phyloP scores from a whole-genome alignment of 441 rosid genomes.

The Breynia disticha region DNA sequence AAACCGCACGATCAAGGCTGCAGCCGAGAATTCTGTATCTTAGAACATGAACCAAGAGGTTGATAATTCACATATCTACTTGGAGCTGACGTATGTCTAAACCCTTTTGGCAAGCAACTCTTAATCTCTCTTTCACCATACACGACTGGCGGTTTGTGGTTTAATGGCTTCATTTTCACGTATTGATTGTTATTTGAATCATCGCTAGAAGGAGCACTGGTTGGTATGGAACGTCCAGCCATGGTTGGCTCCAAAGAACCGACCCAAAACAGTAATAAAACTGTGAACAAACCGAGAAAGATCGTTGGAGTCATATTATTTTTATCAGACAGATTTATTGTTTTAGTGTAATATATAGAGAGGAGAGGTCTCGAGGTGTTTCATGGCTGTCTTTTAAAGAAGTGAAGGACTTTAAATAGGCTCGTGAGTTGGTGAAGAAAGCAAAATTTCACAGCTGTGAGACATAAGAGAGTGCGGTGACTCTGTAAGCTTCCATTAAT shows the following conservation, averaged over 20 bases:
- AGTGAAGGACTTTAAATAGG: conserved; percentile 35
- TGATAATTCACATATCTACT: conserved; percentile 67
- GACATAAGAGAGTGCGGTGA: conserved; percentile 13
- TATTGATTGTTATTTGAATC: conserved; percentile 17
- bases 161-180: conserved; percentile 33
- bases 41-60: conserved; percentile 38
- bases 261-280: conserved; percentile 13
- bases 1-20: too few relatives aligned
- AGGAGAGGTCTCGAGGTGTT: conserved; percentile 5
- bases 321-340: too few relatives aligned
- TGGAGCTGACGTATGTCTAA: conserved; percentile 59
- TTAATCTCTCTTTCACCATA: conserved; percentile 37
- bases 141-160: conserved; percentile 16
- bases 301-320: too few relatives aligned
- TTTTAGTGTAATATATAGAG: too few relatives aligned
- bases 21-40: background rate
- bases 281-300: too few relatives aligned
- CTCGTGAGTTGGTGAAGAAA: conserved; percentile 48
- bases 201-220: conserved; percentile 32
- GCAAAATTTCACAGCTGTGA: conserved; percentile 12
- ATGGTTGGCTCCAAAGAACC: background rate
- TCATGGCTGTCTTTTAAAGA: conserved; percentile 1
- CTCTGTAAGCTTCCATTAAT: too few relatives aligned
- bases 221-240: conserved; percentile 33
- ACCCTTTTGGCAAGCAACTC: conserved; percentile 73